phyloP scores from a whole-genome alignment of 176 grass and related monocot species.

The Cymbopogon citratus region DNA sequence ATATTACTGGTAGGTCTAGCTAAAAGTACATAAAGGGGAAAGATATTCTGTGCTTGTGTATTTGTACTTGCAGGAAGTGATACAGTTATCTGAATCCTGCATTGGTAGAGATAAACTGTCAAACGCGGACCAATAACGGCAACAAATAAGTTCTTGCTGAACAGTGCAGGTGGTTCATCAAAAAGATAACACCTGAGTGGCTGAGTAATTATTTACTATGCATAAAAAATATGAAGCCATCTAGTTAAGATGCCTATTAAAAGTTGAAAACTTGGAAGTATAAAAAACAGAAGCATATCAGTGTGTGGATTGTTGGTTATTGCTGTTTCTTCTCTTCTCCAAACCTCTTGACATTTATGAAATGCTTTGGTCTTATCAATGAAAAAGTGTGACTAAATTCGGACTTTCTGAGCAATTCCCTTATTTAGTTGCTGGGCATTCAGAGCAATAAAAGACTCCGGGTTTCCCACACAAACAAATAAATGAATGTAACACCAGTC shows the following conservation, averaged over 20 bases:
- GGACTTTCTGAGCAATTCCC: background rate
- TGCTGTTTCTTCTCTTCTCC: background rate
- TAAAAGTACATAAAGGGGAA: slow-evolving; percentile 83
- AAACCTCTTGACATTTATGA: slow-evolving; percentile 9
- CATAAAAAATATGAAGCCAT: background rate
- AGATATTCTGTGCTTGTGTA: slow-evolving; percentile 45
- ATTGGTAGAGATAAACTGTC: slow-evolving; percentile 23
- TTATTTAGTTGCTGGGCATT: slow-evolving; percentile 4
- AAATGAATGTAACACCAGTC: background rate
- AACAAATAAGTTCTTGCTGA: slow-evolving; percentile 7
- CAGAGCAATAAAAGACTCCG: background rate
- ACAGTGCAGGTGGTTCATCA: background rate
- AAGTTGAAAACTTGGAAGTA: background rate
- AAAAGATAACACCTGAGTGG: slow-evolving; percentile 10
- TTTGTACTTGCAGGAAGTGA: slow-evolving; percentile 68
- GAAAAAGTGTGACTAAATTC: background rate
- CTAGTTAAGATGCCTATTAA: background rate
- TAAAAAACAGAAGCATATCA: slow-evolving; percentile 1
- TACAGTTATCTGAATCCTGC: slow-evolving; percentile 81
- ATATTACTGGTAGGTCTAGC: slow-evolving; percentile 59
- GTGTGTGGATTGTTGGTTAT: background rate
- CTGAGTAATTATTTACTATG: background rate
- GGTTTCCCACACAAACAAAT: background rate
- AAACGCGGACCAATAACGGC: background rate
- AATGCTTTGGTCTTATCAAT: background rate